phyloP scores from a whole-genome alignment of 768 basidiomycete species.

The Tylopilus intermedius region DNA sequence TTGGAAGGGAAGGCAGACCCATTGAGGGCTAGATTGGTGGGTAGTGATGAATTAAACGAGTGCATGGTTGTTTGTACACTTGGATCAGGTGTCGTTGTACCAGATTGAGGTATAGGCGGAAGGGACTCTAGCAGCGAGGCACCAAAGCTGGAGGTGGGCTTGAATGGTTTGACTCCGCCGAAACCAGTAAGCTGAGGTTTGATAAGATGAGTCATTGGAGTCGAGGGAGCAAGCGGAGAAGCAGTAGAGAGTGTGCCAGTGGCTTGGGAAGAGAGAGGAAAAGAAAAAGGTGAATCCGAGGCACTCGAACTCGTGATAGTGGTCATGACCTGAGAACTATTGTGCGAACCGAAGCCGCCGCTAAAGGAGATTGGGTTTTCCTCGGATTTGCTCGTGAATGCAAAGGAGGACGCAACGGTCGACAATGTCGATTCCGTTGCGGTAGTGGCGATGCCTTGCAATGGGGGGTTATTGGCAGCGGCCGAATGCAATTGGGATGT shows the following conservation, averaged over 20 bases:
- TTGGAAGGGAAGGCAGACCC: conserved; percentile 10
- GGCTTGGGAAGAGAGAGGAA: conserved; percentile 41
- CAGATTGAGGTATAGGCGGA: conserved; percentile 66
- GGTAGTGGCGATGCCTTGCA: conserved; percentile 21
- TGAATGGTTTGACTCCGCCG: conserved; percentile 72
- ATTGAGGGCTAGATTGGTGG: conserved; percentile 13
- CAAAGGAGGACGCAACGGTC: conserved; percentile 70
- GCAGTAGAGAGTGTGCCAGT: conserved; percentile 48
- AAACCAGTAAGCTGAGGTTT: conserved; percentile 48
- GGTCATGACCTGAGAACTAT: conserved; percentile 32
- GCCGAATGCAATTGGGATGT: conserved; percentile 27
- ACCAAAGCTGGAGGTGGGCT: conserved; percentile 77
- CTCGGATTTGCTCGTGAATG: conserved; percentile 37
- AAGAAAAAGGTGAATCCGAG: conserved; percentile 45
- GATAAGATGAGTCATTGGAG: conserved; percentile 29
- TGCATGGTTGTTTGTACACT: conserved; percentile 10
- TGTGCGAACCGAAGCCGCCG: conserved; percentile 13
- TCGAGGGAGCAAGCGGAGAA: conserved; percentile 31
- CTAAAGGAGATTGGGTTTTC: conserved; percentile 6
- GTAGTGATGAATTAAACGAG: conserved; percentile 24
- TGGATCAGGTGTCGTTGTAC: conserved; percentile 42
- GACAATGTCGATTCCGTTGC: conserved; percentile 49
- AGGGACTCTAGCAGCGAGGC: conserved; percentile 67
- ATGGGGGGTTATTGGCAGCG: conserved; percentile 27
- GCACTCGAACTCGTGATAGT: conserved; percentile 40